These are phyloP conservation scores for Diaporthe velutina DNA, from an alignment of 2,329 filamentous ascomycete species.

Conservation along the genomic window DNA sequence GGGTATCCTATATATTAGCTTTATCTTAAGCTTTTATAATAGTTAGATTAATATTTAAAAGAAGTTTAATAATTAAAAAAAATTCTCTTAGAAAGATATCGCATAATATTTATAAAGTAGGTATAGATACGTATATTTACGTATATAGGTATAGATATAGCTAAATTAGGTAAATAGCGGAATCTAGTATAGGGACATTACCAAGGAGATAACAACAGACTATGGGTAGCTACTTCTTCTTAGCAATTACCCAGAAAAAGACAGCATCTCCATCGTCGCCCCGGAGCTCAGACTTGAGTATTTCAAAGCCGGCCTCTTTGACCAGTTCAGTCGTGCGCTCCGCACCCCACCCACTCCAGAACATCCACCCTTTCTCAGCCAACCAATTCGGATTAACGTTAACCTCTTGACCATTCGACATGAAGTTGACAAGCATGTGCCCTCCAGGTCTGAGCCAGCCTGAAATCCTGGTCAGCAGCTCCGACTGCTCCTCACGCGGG, in stretches of 20 bases:
- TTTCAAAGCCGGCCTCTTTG: conserved; percentile 48
- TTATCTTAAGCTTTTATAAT: background rate
- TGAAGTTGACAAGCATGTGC: conserved; percentile 63
- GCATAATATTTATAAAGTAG: too few species aligned
- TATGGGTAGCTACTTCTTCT: conserved; percentile 40
- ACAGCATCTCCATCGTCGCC: conserved; percentile 48
- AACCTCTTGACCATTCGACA: conserved; percentile 45
- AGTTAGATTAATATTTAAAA: background rate
- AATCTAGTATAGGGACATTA: too few species aligned
- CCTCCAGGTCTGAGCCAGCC: conserved; percentile 66
- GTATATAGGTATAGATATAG: too few species aligned
- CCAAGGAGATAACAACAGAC: too few species aligned
- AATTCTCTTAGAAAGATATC: too few species aligned
- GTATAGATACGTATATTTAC: too few species aligned
- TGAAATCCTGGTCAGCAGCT: conserved; percentile 57
- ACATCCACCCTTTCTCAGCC: conserved; percentile 56
- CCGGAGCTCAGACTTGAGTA: conserved; percentile 48
- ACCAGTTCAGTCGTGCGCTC: conserved; percentile 50
- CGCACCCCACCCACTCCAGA: conserved; percentile 56
- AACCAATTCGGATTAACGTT: conserved; percentile 53
- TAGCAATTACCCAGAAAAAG: conserved; percentile 58
- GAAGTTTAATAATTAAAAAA: too few species aligned
- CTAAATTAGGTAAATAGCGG: too few species aligned
- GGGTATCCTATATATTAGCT: background rate
- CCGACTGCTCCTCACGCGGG: conserved; percentile 62